These are phyloP conservation scores for Scutellaria baicalensis DNA, from an alignment of 257 asterid genomes.

Conservation along the genomic window DNA sequence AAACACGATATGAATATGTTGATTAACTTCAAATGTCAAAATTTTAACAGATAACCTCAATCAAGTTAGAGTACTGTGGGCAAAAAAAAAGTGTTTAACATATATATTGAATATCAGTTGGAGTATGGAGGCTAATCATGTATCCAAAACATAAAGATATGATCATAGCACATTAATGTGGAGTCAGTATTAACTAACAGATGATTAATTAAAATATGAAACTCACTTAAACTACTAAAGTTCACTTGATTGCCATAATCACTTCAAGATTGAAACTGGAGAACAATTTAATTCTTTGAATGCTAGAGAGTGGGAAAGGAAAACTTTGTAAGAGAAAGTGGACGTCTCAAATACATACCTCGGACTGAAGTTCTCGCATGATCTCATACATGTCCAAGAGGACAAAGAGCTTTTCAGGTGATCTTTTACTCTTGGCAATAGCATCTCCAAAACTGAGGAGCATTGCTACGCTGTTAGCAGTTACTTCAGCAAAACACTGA, in stretches of 20 bases:
- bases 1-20: no score
- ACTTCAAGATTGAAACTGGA: not conserved
- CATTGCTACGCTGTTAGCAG: conserved; percentile 54
- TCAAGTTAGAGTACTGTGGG: no score
- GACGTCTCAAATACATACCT: conserved; percentile 31
- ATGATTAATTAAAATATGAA: not conserved
- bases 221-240: not conserved
- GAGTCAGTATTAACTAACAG: not conserved
- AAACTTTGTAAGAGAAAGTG: not conserved
- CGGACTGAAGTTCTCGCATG: conserved; percentile 85
- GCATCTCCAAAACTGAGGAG: conserved; percentile 93
- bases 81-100: no score
- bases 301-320: not conserved
- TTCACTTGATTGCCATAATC: not conserved
- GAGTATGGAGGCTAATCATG: no score
- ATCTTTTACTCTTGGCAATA: conserved; percentile 84
- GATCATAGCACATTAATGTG: not conserved
- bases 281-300: not conserved
- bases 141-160: not conserved
- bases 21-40: no score
- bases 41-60: no score
- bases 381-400: conserved; percentile 92
- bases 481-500: conserved; percentile 79
- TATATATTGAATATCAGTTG: no score
- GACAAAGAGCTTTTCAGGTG: conserved; percentile 92